These are phyloP conservation scores for Terana coerulea DNA, from an alignment of 768 basidiomycete genomes.

Conservation along the genomic window DNA sequence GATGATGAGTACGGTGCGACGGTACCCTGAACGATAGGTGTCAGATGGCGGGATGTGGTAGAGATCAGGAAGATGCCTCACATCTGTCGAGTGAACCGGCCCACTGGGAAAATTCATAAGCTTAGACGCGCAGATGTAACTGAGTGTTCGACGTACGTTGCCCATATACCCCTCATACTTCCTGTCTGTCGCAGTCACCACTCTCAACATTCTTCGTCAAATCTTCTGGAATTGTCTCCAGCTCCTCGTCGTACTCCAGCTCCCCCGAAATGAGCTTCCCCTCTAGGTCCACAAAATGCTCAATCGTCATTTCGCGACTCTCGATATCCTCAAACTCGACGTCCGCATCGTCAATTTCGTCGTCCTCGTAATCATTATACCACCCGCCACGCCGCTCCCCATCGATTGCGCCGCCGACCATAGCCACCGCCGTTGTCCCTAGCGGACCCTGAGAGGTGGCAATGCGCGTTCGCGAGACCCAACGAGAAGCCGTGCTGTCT, in stretches of 20 bases:
- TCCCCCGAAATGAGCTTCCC: constrained; percentile 8
- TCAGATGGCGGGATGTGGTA: no score
- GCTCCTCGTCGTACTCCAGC: constrained; percentile 8
- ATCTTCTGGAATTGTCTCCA: constrained; percentile 17
- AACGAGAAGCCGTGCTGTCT: constrained; percentile 32
- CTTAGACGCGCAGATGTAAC: no score
- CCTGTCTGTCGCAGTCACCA: constrained; percentile 19
- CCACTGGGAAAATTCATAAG: constrained; percentile 15
- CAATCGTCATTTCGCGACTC: constrained; percentile 9
- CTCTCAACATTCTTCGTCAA: constrained; percentile 15
- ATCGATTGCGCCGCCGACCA: no score
- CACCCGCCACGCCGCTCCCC: no score
- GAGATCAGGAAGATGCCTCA: constrained; percentile 1
- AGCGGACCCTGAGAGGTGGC: constrained; percentile 19
- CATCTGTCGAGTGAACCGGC: constrained; percentile 21
- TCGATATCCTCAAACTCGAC: constrained; percentile 14
- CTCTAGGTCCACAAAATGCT: constrained; percentile 19
- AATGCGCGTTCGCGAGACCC: constrained; percentile 35
- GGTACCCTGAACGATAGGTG: constrained; percentile 26
- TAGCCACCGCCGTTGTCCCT: constrained; percentile 6
- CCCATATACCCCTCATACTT: constrained; percentile 27
- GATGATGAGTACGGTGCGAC: constrained; percentile 23
- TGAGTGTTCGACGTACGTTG: no score
- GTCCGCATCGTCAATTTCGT: constrained; percentile 7
- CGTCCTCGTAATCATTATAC: not conserved